A percentile compares a stretch with the other conserved stretches of the same genome.
These are phyloP conservation scores for Cryptosporidium sp. DNA, from an alignment of 169 alveolate species.

Conservation along the genomic window DNA sequence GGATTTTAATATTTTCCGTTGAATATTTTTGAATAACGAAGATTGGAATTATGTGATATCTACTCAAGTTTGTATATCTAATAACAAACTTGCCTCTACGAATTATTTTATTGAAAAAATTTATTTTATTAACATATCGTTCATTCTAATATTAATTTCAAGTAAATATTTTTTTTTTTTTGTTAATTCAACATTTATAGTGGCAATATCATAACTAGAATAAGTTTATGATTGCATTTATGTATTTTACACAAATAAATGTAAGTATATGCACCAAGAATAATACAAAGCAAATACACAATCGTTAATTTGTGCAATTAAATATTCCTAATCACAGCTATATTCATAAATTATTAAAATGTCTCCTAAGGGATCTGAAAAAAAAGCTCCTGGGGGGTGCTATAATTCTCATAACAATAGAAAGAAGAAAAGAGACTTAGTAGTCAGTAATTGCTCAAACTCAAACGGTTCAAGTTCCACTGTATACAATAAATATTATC, in stretches of 20 bases:
- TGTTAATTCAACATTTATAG: background rate
- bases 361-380: constrained; percentile 25
- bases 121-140: background rate
- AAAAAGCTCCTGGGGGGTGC: background rate
- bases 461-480: background rate
- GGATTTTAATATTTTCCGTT: constrained; percentile 8
- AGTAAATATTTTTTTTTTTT: background rate
- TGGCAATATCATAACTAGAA: background rate
- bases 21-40: background rate
- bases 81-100: background rate
- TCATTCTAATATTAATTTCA: background rate
- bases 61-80: background rate
- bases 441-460: constrained; percentile 3
- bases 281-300: background rate
- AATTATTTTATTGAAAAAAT: background rate
- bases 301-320: background rate
- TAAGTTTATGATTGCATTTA: background rate
- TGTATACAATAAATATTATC: background rate
- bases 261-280: background rate
- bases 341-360: background rate
- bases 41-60: constrained; percentile 36
- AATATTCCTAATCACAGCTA: background rate
- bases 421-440: constrained; percentile 1
- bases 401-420: constrained; percentile 19
- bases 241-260: background rate